Conservation (phyloP, 352 stramenopile genomes). For the Phytophthora meadii region DNA sequence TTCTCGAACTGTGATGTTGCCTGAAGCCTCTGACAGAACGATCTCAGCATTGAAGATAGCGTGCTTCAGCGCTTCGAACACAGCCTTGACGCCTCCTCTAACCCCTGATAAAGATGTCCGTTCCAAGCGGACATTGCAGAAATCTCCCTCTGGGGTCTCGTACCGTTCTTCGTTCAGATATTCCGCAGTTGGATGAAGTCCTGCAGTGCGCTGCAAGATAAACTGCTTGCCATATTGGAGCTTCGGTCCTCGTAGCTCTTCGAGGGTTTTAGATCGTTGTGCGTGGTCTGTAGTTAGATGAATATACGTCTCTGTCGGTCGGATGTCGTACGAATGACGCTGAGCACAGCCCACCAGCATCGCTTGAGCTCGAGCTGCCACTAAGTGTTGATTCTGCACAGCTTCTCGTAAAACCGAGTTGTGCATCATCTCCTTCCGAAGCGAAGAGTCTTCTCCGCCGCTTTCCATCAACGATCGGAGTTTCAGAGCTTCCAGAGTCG, state of each 20-base stretch:
- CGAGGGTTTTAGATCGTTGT: conserved; percentile 29
- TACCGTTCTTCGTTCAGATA: conserved; percentile 39
- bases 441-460: neutral
- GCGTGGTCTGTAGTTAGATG: conserved; percentile 31
- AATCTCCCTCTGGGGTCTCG: conserved; percentile 44
- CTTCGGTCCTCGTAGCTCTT: conserved; percentile 42
- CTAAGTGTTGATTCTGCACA: conserved; percentile 24
- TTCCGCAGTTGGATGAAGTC: conserved; percentile 35
- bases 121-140: conserved; percentile 54
- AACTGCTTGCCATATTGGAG: conserved; percentile 45
- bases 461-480: conserved; percentile 13
- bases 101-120: conserved; percentile 27
- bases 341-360: conserved; percentile 16
- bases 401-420: conserved; percentile 12
- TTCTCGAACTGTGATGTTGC: conserved; percentile 41
- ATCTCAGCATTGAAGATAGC: conserved; percentile 43
- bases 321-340: conserved; percentile 15
- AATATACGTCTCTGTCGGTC: conserved; percentile 48
- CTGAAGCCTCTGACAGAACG: conserved; percentile 34
- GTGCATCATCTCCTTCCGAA: neutral
- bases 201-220: conserved; percentile 45
- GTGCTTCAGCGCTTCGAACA: conserved; percentile 32
- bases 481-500: conserved; percentile 27
- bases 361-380: conserved; percentile 8
- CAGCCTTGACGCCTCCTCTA: conserved; percentile 19